These are phyloP conservation scores for Quercus agrifolia DNA, from an alignment of 306 rosid genomes.

Conservation along the genomic window DNA sequence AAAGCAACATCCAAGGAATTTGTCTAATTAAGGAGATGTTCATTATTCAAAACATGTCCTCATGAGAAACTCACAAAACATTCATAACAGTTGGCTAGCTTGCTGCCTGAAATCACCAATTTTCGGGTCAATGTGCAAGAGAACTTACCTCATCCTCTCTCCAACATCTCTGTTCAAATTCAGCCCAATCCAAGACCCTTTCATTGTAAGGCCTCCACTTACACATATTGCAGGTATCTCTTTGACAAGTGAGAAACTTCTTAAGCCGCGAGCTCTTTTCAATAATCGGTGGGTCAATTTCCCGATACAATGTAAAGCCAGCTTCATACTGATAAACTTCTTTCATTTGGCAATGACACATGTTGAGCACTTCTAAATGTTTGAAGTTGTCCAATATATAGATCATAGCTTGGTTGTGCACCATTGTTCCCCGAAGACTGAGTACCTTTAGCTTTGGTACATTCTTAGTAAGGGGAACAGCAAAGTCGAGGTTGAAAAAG, in stretches of 20 bases:
- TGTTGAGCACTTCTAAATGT: conserved; percentile 19
- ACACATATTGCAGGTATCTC: background rate
- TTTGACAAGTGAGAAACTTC: background rate
- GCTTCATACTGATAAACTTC: no score
- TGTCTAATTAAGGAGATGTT: no score
- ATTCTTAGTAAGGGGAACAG: background rate
- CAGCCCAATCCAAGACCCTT: background rate
- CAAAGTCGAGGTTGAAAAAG: background rate
- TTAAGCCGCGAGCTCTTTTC: background rate
- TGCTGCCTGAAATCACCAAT: no score
- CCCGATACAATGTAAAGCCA: background rate
- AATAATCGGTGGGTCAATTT: background rate
- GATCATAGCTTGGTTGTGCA: conserved; percentile 15
- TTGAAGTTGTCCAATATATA: background rate
- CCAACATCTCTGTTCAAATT: conserved; percentile 4
- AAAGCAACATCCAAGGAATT: no score
- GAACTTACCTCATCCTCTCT: background rate
- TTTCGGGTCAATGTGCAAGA: background rate
- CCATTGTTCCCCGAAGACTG: conserved; percentile 3
- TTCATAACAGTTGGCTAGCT: no score
- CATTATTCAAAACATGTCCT: no score
- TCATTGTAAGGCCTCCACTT: background rate
- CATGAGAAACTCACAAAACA: no score
- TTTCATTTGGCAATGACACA: conserved; percentile 7
- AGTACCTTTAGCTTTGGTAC: conserved; percentile 15